Evolutionary conservation across 192 early-diverging fungal species (phyloP).

Genomic region (Umbelopsis sp.): DNA sequence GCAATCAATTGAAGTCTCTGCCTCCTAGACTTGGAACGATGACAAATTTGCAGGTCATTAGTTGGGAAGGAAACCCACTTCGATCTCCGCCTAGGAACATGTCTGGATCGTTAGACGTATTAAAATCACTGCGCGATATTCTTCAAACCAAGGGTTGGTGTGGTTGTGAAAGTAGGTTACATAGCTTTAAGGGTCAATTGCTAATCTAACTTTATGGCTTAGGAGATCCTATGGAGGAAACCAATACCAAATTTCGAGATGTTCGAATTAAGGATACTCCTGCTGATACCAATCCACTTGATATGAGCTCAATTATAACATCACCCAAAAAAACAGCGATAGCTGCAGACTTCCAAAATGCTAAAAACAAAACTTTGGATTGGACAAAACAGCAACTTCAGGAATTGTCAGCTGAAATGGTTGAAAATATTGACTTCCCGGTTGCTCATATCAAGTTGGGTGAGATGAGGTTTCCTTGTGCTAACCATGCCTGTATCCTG

Average conservation of each 20-base stretch:
- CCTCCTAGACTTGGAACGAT: slow-evolving; percentile 48
- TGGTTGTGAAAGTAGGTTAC: not conserved
- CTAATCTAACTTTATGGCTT: not conserved
- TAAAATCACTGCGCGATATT: slow-evolving; percentile 45
- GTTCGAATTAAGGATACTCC: slow-evolving; percentile 1
- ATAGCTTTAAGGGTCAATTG: not conserved
- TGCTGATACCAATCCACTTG: not conserved
- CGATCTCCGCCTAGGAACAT: slow-evolving; percentile 41
- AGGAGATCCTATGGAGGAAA: not conserved
- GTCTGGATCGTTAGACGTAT: slow-evolving; percentile 34
- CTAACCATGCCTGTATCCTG: too few species aligned
- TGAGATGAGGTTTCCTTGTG: not conserved
- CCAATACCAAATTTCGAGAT: not conserved
- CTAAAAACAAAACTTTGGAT: slow-evolving; percentile 10
- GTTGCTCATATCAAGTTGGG: not conserved
- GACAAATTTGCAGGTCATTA: slow-evolving; percentile 42
- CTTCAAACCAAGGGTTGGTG: slow-evolving; percentile 8
- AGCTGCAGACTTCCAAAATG: not conserved
- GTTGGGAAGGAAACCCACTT: slow-evolving; percentile 55
- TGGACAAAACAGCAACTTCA: slow-evolving; percentile 7
- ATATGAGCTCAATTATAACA: too few species aligned
- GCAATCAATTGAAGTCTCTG: slow-evolving; percentile 46
- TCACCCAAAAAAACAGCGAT: too few species aligned
- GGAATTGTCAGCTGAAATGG: not conserved
- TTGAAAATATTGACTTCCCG: not conserved